Evolutionary conservation across 1,139 yeast genomes (phyloP).

Genomic region (Sugiyamaella japonica): DNA sequence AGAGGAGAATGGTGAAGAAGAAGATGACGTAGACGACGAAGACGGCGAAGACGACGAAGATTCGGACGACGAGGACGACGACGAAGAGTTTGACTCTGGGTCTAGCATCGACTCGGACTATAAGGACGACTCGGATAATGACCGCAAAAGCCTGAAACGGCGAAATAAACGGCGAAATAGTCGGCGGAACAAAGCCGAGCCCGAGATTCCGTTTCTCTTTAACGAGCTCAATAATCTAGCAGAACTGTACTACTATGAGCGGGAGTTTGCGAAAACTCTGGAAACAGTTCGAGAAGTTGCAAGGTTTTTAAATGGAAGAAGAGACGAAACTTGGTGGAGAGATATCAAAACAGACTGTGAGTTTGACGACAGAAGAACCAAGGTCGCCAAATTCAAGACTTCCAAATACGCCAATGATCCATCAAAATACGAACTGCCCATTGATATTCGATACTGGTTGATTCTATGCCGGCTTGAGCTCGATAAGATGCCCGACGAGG

Average conservation of each 20-base stretch:
- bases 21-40: too few species aligned
- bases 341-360: slow-evolving; percentile 74
- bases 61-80: neutral
- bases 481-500: slow-evolving; percentile 61
- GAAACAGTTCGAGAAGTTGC: slow-evolving; percentile 67
- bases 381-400: slow-evolving; percentile 23
- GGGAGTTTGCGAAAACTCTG: slow-evolving; percentile 64
- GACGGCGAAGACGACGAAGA: neutral
- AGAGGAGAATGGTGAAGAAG: neutral
- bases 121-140: slow-evolving; percentile 2
- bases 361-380: slow-evolving; percentile 59
- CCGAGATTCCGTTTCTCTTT: slow-evolving; percentile 63
- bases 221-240: slow-evolving; percentile 81
- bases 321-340: slow-evolving; percentile 80
- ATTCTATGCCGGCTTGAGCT: slow-evolving; percentile 71
- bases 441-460: slow-evolving; percentile 81
- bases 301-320: slow-evolving; percentile 79
- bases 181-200: slow-evolving; percentile 30
- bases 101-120: slow-evolving; percentile 5
- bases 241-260: slow-evolving; percentile 71
- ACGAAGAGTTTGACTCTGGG: slow-evolving; percentile 2
- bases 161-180: neutral
- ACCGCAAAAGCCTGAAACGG: neutral
- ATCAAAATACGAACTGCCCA: slow-evolving; percentile 54
- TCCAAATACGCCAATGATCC: slow-evolving; percentile 23